Evolutionary conservation across 1,284 basidiomycete genomes (phyloP).

Genomic region (Abortiporus biennis): DNA sequence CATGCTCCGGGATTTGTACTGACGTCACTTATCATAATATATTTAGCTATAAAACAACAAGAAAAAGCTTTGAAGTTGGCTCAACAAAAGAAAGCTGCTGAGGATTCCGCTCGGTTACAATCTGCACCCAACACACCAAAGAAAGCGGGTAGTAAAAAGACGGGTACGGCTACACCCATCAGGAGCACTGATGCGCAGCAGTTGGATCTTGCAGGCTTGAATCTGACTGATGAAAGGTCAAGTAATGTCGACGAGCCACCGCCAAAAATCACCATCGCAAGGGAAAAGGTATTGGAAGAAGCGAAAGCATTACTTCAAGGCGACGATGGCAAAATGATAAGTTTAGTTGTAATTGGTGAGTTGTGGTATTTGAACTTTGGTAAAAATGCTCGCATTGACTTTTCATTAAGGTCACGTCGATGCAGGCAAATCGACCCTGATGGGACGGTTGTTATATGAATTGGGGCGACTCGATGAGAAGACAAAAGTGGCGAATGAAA

Average conservation of each 20-base stretch:
- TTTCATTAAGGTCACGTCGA: constrained; percentile 83
- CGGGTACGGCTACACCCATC: constrained; percentile 31
- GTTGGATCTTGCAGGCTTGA: constrained; percentile 72
- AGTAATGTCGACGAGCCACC: constrained; percentile 43
- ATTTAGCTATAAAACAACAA: constrained; percentile 69
- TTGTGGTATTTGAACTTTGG: constrained; percentile 3
- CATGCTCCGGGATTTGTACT: constrained; percentile 29
- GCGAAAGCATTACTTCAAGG: constrained; percentile 53
- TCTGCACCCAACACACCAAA: constrained; percentile 39
- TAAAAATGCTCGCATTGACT: neutral
- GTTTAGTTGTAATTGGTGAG: constrained; percentile 90
- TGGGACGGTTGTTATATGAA: constrained; percentile 93
- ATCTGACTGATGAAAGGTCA: constrained; percentile 48
- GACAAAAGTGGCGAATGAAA: constrained; percentile 78
- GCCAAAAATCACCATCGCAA: constrained; percentile 66
- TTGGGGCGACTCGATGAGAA: constrained; percentile 86
- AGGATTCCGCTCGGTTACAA: constrained; percentile 25
- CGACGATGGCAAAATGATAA: constrained; percentile 64
- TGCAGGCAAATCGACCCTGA: constrained; percentile 96
- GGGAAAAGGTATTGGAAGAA: constrained; percentile 85
- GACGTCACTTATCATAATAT: constrained; percentile 32
- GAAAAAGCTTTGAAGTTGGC: constrained; percentile 61
- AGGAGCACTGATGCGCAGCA: constrained; percentile 43
- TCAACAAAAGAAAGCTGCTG: constrained; percentile 37
- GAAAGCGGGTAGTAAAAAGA: constrained; percentile 28